A percentile compares a stretch with the other conserved stretches of the same genome.
These are phyloP conservation scores for Aspergillus neotritici DNA, from an alignment of 2,329 filamentous ascomycete species.

Conservation along the genomic window DNA sequence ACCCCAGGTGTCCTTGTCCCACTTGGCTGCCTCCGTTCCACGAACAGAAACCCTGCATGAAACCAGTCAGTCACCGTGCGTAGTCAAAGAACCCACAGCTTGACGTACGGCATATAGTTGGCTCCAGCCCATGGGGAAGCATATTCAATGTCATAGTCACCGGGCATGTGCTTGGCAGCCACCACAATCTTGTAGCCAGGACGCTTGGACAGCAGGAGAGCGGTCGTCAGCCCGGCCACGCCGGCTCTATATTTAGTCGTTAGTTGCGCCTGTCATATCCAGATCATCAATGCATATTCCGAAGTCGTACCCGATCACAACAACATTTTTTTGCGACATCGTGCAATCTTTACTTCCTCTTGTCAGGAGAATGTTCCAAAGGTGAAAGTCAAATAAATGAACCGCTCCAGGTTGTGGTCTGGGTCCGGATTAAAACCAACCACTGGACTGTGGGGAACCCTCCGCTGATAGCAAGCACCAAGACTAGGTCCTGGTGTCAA, in stretches of 20 bases:
- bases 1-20: conserved; percentile 52
- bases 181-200: conserved; percentile 56
- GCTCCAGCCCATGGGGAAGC: conserved; percentile 82
- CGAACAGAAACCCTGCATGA: background rate
- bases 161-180: conserved; percentile 80
- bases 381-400: too few relatives aligned
- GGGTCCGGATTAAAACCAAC: too few relatives aligned
- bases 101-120: conserved; percentile 63
- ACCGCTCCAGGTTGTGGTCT: too few relatives aligned
- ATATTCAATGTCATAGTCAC: conserved; percentile 85
- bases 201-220: conserved; percentile 44
- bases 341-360: too few relatives aligned
- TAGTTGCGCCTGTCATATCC: too few relatives aligned
- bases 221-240: conserved; percentile 49
- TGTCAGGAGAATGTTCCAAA: too few relatives aligned
- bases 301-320: too few relatives aligned
- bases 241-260: conserved; percentile 50
- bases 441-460: too few relatives aligned
- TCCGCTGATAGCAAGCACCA: too few relatives aligned
- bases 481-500: too few relatives aligned
- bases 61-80: background rate
- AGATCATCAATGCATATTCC: too few relatives aligned
- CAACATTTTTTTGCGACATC: too few relatives aligned
- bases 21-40: conserved; percentile 17
- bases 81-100: background rate